These are phyloP conservation scores for Ceriops decandra DNA, from an alignment of 345 rosid genomes.

Conservation along the genomic window DNA sequence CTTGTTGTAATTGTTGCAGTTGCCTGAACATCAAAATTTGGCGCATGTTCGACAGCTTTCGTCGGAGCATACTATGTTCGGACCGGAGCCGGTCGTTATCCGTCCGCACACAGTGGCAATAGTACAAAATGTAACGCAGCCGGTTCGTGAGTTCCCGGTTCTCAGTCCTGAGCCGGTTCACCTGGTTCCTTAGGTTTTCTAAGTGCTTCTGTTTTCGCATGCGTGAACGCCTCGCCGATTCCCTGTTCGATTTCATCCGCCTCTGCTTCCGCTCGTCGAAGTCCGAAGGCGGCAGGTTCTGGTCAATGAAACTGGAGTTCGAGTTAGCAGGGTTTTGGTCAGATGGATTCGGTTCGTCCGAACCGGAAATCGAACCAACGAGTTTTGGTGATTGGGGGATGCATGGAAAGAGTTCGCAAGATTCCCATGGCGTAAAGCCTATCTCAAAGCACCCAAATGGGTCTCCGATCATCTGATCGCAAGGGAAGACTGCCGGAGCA, in stretches of 20 bases:
- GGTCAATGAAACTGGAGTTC: conserved; percentile 30
- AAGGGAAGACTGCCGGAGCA: conserved; percentile 35
- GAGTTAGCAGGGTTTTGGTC: conserved; percentile 25
- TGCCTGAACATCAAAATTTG: conserved; percentile 47
- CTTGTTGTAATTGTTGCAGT: conserved; percentile 30
- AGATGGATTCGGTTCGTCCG: conserved; percentile 36
- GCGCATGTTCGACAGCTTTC: conserved; percentile 47
- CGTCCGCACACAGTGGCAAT: conserved; percentile 35
- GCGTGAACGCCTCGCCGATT: conserved; percentile 82
- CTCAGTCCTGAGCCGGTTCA: conserved; percentile 55
- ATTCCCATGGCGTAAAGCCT: conserved; percentile 61
- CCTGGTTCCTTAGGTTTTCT: conserved; percentile 64
- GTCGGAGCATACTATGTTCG: conserved; percentile 50
- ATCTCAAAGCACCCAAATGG: conserved; percentile 39
- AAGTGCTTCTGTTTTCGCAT: conserved; percentile 73
- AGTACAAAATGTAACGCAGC: conserved; percentile 42
- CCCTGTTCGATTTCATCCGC: conserved; percentile 87
- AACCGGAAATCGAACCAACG: conserved; percentile 33
- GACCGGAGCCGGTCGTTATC: conserved; percentile 62
- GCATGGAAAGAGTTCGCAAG: conserved; percentile 32
- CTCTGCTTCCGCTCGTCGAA: conserved; percentile 61
- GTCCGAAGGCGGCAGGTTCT: conserved; percentile 18
- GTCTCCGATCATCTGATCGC: conserved; percentile 37
- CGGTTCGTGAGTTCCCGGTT: conserved; percentile 64
- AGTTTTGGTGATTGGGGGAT: conserved; percentile 36